Base-by-base conservation (phyloP, 331 rosid genomes). In the Telfairia occidentalis region DNA sequence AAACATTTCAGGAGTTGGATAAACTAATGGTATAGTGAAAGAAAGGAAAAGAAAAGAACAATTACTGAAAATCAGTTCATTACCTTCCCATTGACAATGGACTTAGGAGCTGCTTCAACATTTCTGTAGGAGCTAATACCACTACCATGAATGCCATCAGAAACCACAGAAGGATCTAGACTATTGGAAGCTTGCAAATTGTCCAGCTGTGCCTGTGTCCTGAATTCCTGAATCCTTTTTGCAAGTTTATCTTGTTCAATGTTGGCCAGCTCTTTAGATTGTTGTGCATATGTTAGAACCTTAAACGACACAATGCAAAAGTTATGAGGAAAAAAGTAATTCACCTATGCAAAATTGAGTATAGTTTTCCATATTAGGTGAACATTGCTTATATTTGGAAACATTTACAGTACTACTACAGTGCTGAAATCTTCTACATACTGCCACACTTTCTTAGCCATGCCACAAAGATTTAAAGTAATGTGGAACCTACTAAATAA, bases 181-280 rank as follows among this genome's bases (percentile, higher is more conserved):
- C 86, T 85, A 73, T 81, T 85, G 60, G 91, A 88, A 82, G 86
- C 92, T 77, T 76, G 87, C 57, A 78, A 48, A 57, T 72, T 85
- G 74, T 92, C 92, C 79, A 95, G 78, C 89, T 95, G 92, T 15
- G 96, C 89, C 78, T 92, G 99, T 73, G 96, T 90, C 81, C 99
- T 85, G 77, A 84, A 95, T 82, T 95, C 97, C 84, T 91, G 99
- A 79, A 95, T 95, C 85, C 99, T 84, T 82, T 90, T 90, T 80
- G 94, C 97, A 84, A 95, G 99, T 91, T 85, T 92, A 78, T 91
- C 99, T 92, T 92, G 96, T 83, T 95, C 99, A 81, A 90, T 37
- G 69, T 87, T 95, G 50, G 96, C 90, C 86, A 78, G 83, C 77
- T 95, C 99, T 90, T 92, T 95, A 73, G 97, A 88, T 76, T 95